Evolutionary conservation across 768 basidiomycete species (phyloP).

Genomic region (Ramaria sp.): DNA sequence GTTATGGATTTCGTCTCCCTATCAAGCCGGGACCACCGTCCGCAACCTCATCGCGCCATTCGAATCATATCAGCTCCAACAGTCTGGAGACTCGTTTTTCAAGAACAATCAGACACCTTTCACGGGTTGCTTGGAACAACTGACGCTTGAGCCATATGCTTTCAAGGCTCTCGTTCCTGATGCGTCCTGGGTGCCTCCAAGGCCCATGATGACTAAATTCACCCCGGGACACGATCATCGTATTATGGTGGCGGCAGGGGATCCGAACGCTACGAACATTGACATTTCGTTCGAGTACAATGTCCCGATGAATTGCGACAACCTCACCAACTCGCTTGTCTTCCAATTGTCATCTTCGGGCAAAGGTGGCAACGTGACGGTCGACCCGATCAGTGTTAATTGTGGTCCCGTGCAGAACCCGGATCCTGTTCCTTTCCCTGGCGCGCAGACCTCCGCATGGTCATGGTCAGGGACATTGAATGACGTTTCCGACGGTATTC

Average conservation of each 20-base stretch:
- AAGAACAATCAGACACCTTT: slow-evolving; percentile 48
- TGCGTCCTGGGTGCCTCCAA: slow-evolving; percentile 55
- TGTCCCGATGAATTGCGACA: slow-evolving; percentile 58
- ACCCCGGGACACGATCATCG: slow-evolving; percentile 81
- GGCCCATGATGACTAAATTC: slow-evolving; percentile 70
- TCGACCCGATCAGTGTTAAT: slow-evolving; percentile 29
- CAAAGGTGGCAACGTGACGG: slow-evolving; percentile 41
- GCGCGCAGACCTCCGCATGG: slow-evolving; percentile 49
- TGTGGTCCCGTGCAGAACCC: slow-evolving; percentile 43
- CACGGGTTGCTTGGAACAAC: slow-evolving; percentile 57
- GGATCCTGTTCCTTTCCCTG: slow-evolving; percentile 38
- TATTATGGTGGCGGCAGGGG: slow-evolving; percentile 34
- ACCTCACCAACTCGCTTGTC: slow-evolving; percentile 50
- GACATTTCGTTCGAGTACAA: slow-evolving; percentile 76
- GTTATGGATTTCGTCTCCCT: slow-evolving; percentile 78
- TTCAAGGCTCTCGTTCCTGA: slow-evolving; percentile 75
- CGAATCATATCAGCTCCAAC: slow-evolving; percentile 59
- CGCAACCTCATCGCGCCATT: slow-evolving; percentile 76
- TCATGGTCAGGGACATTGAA: slow-evolving; percentile 64
- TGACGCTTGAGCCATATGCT: slow-evolving; percentile 64
- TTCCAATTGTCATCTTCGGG: slow-evolving; percentile 65
- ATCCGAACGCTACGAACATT: slow-evolving; percentile 43
- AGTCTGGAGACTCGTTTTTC: slow-evolving; percentile 56
- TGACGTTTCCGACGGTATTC: slow-evolving; percentile 73
- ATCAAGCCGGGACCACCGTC: slow-evolving; percentile 43